A percentile compares a stretch with the other conserved stretches of the same genome.
phyloP scores from a whole-genome alignment of 768 basidiomycete genomes.

The Tulasnella sp. region DNA sequence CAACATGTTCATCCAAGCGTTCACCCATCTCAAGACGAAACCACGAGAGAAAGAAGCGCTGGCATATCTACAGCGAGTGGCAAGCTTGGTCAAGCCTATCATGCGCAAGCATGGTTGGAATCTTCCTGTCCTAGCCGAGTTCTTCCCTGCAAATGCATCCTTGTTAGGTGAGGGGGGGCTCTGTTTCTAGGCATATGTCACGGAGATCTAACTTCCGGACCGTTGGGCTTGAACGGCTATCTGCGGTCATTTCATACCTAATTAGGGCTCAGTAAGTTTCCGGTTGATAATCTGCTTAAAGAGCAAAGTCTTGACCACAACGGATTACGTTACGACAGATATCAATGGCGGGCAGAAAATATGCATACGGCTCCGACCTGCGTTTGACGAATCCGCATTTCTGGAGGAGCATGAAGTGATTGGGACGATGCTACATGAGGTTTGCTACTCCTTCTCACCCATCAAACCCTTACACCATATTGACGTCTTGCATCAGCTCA shows the following conservation, averaged over 20 bases:
- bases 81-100: conserved; percentile 81
- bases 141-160: conserved; percentile 65
- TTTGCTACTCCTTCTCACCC: conserved; percentile 24
- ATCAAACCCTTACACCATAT: neutral
- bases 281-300: no score
- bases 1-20: conserved; percentile 33
- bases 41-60: conserved; percentile 60
- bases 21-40: conserved; percentile 57
- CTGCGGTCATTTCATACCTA: no score
- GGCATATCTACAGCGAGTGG: conserved; percentile 52
- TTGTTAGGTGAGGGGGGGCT: conserved; percentile 67
- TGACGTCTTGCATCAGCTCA: conserved; percentile 41
- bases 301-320: no score
- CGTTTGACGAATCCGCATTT: conserved; percentile 56
- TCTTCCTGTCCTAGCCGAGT: conserved; percentile 70
- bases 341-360: conserved; percentile 75
- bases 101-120: conserved; percentile 81
- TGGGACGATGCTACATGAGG: conserved; percentile 85
- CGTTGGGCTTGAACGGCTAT: no score
- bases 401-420: conserved; percentile 65
- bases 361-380: conserved; percentile 65
- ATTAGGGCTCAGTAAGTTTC: neutral
- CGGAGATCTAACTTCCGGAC: no score
- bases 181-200: no score
- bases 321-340: conserved; percentile 36